Percentiles rank a stretch among this genome's conserved stretches.
phyloP scores from a whole-genome alignment of 2,329 filamentous ascomycete genomes.

The Sclerotinia borealis region DNA sequence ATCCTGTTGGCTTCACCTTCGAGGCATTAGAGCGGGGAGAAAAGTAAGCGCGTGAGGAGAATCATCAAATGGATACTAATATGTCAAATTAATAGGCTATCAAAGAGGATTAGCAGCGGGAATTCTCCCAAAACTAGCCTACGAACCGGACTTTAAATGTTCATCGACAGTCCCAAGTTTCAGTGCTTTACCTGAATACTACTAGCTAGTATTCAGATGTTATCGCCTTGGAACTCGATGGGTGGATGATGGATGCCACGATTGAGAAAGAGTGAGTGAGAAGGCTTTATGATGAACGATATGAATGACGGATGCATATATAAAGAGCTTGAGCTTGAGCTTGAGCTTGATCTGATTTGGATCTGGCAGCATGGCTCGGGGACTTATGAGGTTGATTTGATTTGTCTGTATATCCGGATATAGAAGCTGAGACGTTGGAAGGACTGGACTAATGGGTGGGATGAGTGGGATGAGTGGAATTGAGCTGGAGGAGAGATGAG shows the following conservation, averaged over 20 bases:
- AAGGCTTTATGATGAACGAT: not conserved
- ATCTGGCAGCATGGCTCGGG: not conserved
- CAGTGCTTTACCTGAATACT: slow-evolving; percentile 46
- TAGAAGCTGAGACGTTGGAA: not conserved
- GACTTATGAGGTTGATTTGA: not conserved
- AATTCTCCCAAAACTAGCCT: slow-evolving; percentile 72
- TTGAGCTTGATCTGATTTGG: not conserved
- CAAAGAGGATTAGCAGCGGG: slow-evolving; percentile 37
- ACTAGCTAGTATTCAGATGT: too few species aligned
- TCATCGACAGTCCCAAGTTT: slow-evolving; percentile 48
- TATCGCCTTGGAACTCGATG: not conserved
- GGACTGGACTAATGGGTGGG: too few species aligned
- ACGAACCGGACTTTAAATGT: slow-evolving; percentile 65
- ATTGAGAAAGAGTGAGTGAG: too few species aligned
- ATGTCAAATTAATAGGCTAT: not conserved
- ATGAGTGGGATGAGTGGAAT: not conserved
- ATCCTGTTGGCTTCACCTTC: slow-evolving; percentile 53
- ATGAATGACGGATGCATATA: not conserved
- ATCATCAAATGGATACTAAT: not conserved
- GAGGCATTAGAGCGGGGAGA: not conserved
- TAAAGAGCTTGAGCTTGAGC: not conserved
- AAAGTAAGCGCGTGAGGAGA: not conserved
- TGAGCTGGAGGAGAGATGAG: not conserved
- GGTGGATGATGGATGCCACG: not conserved
- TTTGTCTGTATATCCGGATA: not conserved